Conservation (phyloP, 225 moss, liverwort and hornwort species). For the Antitrichia curtipendula region DNA sequence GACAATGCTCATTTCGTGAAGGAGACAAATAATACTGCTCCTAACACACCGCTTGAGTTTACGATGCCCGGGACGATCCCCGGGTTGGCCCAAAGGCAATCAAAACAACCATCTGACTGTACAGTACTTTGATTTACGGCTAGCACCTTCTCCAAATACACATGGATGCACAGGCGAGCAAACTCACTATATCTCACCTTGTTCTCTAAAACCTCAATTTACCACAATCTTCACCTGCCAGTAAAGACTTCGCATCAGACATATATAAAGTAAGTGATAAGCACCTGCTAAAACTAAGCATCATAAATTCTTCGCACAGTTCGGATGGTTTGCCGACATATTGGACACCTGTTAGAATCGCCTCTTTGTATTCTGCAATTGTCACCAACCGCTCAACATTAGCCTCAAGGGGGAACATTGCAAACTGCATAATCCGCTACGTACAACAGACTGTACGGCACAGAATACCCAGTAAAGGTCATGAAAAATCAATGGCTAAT, state of each 20-base stretch:
- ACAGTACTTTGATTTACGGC: neutral
- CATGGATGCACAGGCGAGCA: neutral
- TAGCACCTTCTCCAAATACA: neutral
- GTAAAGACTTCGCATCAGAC: neutral
- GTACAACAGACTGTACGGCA: neutral
- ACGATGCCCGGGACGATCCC: neutral
- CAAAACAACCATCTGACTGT: neutral
- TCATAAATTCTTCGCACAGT: conserved; percentile 67
- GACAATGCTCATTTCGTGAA: neutral
- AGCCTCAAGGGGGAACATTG: neutral
- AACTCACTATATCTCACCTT: neutral
- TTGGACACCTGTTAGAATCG: conserved; percentile 54
- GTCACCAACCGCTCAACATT: neutral
- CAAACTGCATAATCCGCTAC: neutral
- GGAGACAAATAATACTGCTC: neutral
- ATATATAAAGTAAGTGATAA: neutral
- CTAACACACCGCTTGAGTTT: neutral
- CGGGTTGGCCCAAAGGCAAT: neutral
- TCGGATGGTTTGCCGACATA: conserved; percentile 67
- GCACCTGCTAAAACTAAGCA: conserved; percentile 6
- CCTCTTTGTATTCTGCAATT: conserved; percentile 55
- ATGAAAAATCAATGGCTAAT: neutral
- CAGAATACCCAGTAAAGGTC: neutral
- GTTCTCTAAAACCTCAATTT: neutral
- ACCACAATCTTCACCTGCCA: neutral